Conservation (phyloP, 495 filamentous ascomycete genomes). For the Hypoxylon perforatum region DNA sequence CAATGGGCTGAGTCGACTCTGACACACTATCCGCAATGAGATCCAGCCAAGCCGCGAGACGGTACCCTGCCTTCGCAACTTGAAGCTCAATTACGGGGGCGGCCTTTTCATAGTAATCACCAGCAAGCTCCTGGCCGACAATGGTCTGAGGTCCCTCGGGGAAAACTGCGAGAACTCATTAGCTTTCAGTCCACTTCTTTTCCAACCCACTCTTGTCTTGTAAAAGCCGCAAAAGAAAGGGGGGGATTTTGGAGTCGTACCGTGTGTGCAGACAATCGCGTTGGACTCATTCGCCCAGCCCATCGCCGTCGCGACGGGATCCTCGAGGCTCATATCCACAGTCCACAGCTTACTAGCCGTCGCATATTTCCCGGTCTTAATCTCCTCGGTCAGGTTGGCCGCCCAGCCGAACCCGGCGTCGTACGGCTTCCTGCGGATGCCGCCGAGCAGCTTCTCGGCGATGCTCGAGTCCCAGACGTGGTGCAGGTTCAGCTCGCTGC, state of each 20-base stretch:
- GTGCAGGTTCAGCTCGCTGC: conserved; percentile 63
- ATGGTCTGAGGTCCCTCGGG: conserved; percentile 65
- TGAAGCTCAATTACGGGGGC: conserved; percentile 74
- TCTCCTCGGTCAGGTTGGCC: conserved; percentile 59
- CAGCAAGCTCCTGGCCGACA: conserved; percentile 66
- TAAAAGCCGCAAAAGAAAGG: background rate
- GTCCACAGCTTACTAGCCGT: conserved; percentile 57
- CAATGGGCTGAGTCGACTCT: conserved; percentile 14
- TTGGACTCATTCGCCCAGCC: conserved; percentile 73
- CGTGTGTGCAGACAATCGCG: conserved; percentile 65
- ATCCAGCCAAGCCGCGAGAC: conserved; percentile 71
- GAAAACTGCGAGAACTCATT: conserved; percentile 55
- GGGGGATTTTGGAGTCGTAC: conserved; percentile 40
- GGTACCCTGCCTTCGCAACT: conserved; percentile 80
- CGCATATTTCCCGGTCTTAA: conserved; percentile 63
- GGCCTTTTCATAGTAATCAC: conserved; percentile 71
- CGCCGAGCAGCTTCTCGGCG: conserved; percentile 67
- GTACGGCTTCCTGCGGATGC: conserved; percentile 53
- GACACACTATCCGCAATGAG: conserved; percentile 54
- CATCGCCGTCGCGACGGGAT: conserved; percentile 63
- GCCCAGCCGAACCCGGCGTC: conserved; percentile 64
- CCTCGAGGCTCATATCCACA: conserved; percentile 58
- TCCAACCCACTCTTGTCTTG: conserved; percentile 15
- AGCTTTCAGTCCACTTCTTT: too few relatives aligned
- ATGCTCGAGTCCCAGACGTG: conserved; percentile 73